These are phyloP conservation scores for Mortierella sp. DNA, from an alignment of 371 early-diverging fungal genomes.

Conservation along the genomic window DNA sequence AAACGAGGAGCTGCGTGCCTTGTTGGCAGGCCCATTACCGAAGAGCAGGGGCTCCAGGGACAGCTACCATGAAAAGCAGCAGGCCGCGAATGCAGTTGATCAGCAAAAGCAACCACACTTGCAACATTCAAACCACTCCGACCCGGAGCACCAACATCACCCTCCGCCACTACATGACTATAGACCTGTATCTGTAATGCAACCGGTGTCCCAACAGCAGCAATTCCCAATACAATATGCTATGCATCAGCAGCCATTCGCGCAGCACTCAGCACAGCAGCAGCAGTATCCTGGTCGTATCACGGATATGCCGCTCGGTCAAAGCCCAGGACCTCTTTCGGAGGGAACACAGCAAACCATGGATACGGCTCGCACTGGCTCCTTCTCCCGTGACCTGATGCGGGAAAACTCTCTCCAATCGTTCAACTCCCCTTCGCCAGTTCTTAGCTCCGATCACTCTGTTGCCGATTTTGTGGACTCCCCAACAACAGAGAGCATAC, in stretches of 20 bases:
- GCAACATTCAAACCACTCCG: slow-evolving; percentile 19
- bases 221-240: slow-evolving; percentile 6
- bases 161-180: slow-evolving; percentile 30
- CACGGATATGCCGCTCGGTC: slow-evolving; percentile 12
- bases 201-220: slow-evolving; percentile 15
- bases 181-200: slow-evolving; percentile 5
- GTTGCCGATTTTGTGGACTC: slow-evolving; percentile 19
- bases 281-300: slow-evolving; percentile 14
- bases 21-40: slow-evolving; percentile 1
- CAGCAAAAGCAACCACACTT: slow-evolving; percentile 9
- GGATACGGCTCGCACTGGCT: slow-evolving; percentile 12
- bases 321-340: slow-evolving; percentile 13
- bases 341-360: slow-evolving; percentile 11
- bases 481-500: slow-evolving; percentile 12
- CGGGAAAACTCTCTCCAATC: slow-evolving; percentile 33
- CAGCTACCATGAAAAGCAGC: slow-evolving; percentile 3
- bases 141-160: slow-evolving; percentile 33
- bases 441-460: slow-evolving; percentile 31
- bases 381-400: slow-evolving; percentile 30
- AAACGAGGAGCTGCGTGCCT: slow-evolving; percentile 15
- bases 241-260: slow-evolving; percentile 18
- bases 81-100: not conserved
- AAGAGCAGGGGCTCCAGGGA: slow-evolving; percentile 20
- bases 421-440: slow-evolving; percentile 41
- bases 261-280: slow-evolving; percentile 12